A percentile compares a stretch with the other conserved stretches of the same genome.
These are phyloP conservation scores for Phaeosphaeriaceae sp. DNA, from an alignment of 2,329 filamentous ascomycete genomes.

Conservation along the genomic window DNA sequence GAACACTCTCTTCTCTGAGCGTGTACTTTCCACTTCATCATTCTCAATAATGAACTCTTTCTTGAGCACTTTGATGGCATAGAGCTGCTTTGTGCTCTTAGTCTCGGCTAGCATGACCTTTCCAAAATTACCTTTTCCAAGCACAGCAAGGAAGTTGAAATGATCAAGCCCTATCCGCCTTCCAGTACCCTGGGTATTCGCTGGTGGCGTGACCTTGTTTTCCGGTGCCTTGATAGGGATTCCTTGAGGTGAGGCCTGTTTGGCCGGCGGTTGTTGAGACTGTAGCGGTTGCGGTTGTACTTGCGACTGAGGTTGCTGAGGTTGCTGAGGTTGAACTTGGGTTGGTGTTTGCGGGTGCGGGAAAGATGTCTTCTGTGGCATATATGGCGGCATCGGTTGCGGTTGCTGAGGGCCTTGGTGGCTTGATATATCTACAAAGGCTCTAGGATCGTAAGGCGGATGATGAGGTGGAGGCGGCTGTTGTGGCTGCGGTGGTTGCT, in stretches of 20 bases:
- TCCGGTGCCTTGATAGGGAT: conserved; percentile 37
- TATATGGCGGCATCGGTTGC: conserved; percentile 36
- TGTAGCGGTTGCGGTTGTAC: conserved; percentile 28
- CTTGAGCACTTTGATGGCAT: conserved; percentile 98
- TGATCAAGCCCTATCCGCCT: conserved; percentile 93
- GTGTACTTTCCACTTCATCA: conserved; percentile 96
- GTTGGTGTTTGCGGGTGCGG: conserved; percentile 51
- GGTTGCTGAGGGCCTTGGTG: conserved; percentile 36
- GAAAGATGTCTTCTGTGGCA: conserved; percentile 44
- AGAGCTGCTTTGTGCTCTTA: conserved; percentile 87
- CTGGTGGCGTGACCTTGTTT: conserved; percentile 70
- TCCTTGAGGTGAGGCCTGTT: conserved; percentile 44
- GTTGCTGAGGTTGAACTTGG: conserved; percentile 56
- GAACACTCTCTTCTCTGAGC: conserved; percentile 97
- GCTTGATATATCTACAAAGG: conserved; percentile 65
- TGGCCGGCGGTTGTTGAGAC: conserved; percentile 29
- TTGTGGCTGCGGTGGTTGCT: conserved; percentile 30
- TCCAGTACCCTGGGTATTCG: conserved; percentile 72
- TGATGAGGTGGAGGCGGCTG: conserved; percentile 56
- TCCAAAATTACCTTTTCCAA: conserved; percentile 98
- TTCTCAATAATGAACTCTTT: conserved; percentile 99
- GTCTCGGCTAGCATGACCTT: conserved; percentile 99
- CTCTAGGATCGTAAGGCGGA: conserved; percentile 76
- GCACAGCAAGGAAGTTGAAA: conserved; percentile 97
- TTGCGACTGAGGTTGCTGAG: conserved; percentile 52